These are phyloP conservation scores for Coccomyxa sp. DNA, from an alignment of 139 green algal species.

Conservation along the genomic window DNA sequence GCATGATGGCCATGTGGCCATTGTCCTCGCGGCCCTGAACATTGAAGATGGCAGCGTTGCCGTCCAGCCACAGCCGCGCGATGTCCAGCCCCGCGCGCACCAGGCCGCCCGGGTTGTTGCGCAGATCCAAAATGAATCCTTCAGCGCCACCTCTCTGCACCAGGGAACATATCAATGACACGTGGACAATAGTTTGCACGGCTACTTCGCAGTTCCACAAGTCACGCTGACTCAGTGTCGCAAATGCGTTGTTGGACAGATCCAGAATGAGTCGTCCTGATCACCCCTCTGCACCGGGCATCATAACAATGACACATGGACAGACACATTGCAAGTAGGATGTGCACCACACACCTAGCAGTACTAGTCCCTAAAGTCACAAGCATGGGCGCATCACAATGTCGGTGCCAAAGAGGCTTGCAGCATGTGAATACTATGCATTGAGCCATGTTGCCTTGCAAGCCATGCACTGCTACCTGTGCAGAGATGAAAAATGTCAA, in stretches of 20 bases:
- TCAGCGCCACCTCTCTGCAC: slow-evolving; percentile 56
- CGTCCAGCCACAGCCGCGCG: slow-evolving; percentile 62
- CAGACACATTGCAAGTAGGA: too few relatives aligned
- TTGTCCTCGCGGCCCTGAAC: slow-evolving; percentile 17
- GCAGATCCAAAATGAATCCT: slow-evolving; percentile 89
- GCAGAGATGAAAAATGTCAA: background rate
- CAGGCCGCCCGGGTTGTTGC: slow-evolving; percentile 90
- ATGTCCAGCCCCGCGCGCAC: slow-evolving; percentile 69
- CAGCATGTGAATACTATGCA: background rate
- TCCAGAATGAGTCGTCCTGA: too few relatives aligned
- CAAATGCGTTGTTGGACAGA: too few relatives aligned
- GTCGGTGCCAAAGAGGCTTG: background rate
- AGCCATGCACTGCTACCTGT: background rate
- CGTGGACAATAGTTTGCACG: too few relatives aligned
- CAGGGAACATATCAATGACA: background rate
- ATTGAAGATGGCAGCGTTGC: slow-evolving; percentile 25
- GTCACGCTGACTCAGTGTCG: too few relatives aligned
- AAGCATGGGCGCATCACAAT: too few relatives aligned
- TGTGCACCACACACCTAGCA: too few relatives aligned
- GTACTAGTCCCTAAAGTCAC: too few relatives aligned
- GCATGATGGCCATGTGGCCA: slow-evolving; percentile 2
- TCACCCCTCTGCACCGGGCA: too few relatives aligned
- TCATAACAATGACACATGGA: too few relatives aligned
- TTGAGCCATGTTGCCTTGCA: background rate
- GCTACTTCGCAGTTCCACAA: too few relatives aligned